Base-by-base conservation (phyloP, 345 rosid genomes). In the Mangifera indica region DNA sequence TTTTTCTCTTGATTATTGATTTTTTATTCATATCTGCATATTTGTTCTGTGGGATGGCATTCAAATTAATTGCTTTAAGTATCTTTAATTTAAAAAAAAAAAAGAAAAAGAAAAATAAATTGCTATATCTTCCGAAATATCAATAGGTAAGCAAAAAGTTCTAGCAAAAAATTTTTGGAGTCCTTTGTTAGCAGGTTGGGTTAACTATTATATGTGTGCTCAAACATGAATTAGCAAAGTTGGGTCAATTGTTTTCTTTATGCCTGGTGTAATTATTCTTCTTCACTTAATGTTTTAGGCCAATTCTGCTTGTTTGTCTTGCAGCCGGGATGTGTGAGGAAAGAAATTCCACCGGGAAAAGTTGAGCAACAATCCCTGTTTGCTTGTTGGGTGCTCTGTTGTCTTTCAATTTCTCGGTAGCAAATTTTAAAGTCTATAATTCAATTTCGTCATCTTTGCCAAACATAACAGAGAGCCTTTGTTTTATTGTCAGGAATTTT, bases 11-110 rank as follows among this genome's bases (percentile, higher is more conserved):
- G 37, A 32, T 32, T 32, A 32, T 32, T 32, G 37, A 32, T 21
- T 12, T 24, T 14, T 10, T 6, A 11, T 58, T 15, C 25, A 24
- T 13, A 42, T 24, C 20, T 29, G 7, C 34, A 13, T 59, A 59
- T 26, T 59, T 37, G 32, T 6, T 22, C 40, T 60, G 42, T 15
- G n/a, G 21, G 44, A 60, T 60, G 44, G 63, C 44, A 29, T 32
- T 34, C 44, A 60, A 60, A 60, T 60, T 29, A 60, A 29, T 29
- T 59, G 63, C 20, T 59, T 26, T 37, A 59, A 59, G 63, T 25
- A 37, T 8, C 42, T 8, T 37, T 5, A n/a, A n/a, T n/a, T n/a
- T n/a, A n/a, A n/a, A n/a, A n/a, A 5, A 5, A 37, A 37, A 6
- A 37, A 3, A 6, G 7, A 37, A 37, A 29, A 37, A 37, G 7